Conservation (phyloP, 2,329 filamentous ascomycete genomes). For the Penicillium sp. region DNA sequence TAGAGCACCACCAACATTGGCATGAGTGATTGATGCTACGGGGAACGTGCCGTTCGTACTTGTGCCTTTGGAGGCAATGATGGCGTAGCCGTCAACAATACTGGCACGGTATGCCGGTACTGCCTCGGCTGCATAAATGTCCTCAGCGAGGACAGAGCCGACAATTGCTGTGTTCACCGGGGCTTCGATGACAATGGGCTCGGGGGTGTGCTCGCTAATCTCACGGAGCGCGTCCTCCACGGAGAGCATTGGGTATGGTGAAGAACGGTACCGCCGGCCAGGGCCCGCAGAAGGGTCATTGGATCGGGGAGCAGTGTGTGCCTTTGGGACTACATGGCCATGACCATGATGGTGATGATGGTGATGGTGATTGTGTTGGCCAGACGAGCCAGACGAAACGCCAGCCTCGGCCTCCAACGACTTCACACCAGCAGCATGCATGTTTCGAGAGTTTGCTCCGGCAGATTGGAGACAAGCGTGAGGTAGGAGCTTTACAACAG, state of each 20-base stretch:
- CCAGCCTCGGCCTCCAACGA: slow-evolving; percentile 82
- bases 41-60: slow-evolving; percentile 76
- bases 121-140: slow-evolving; percentile 72
- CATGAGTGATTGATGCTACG: slow-evolving; percentile 81
- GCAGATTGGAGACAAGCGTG: slow-evolving; percentile 91
- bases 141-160: slow-evolving; percentile 74
- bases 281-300: slow-evolving; percentile 58
- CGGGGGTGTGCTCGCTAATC: slow-evolving; percentile 69
- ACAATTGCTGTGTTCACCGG: slow-evolving; percentile 64
- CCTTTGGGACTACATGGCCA: slow-evolving; percentile 58
- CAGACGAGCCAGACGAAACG: slow-evolving; percentile 35
- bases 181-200: slow-evolving; percentile 52
- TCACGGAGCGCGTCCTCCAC: slow-evolving; percentile 73
- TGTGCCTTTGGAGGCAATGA: slow-evolving; percentile 55
- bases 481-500: slow-evolving; percentile 81
- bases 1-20: slow-evolving; percentile 64
- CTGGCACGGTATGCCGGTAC: slow-evolving; percentile 93
- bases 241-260: slow-evolving; percentile 86
- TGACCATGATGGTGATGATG: slow-evolving; percentile 53
- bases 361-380: slow-evolving; percentile 31
- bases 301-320: slow-evolving; percentile 64
- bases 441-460: slow-evolving; percentile 70
- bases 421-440: slow-evolving; percentile 77
- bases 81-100: slow-evolving; percentile 94
- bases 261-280: slow-evolving; percentile 70